Evolutionary conservation across 2,329 filamentous ascomycete genomes (phyloP).

Genomic region (Clarireedia monteithiana): DNA sequence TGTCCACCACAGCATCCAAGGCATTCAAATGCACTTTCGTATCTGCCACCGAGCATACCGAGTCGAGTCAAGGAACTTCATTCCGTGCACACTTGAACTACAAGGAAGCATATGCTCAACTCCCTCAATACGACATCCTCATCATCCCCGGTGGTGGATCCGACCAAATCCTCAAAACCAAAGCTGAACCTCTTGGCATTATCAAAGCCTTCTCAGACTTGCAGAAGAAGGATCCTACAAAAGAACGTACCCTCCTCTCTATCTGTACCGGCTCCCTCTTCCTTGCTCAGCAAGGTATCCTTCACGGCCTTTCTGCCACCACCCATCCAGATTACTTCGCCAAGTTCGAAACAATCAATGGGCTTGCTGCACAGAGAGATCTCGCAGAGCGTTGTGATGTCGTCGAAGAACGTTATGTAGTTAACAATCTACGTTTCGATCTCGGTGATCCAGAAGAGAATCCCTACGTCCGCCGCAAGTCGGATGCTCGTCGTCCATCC

Average conservation of each 20-base stretch:
- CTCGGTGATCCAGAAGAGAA: slow-evolving; percentile 72
- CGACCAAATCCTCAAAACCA: slow-evolving; percentile 56
- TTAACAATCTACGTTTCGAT: slow-evolving; percentile 87
- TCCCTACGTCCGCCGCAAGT: slow-evolving; percentile 72
- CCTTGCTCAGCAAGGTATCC: slow-evolving; percentile 67
- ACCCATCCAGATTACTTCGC: slow-evolving; percentile 77
- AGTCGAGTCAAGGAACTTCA: slow-evolving; percentile 55
- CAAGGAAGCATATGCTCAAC: slow-evolving; percentile 66
- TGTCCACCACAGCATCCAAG: slow-evolving; percentile 19
- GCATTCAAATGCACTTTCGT: slow-evolving; percentile 24
- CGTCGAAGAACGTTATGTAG: slow-evolving; percentile 77
- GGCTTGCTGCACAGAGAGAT: slow-evolving; percentile 61
- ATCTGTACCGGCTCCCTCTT: slow-evolving; percentile 74
- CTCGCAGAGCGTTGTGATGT: slow-evolving; percentile 73
- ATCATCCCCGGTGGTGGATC: slow-evolving; percentile 64
- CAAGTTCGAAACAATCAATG: slow-evolving; percentile 74
- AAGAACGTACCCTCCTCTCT: slow-evolving; percentile 74
- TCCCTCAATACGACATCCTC: slow-evolving; percentile 59
- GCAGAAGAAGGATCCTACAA: slow-evolving; percentile 69
- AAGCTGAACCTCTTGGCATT: slow-evolving; percentile 60
- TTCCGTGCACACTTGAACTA: slow-evolving; percentile 69
- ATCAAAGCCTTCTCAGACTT: slow-evolving; percentile 72
- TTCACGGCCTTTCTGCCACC: slow-evolving; percentile 72
- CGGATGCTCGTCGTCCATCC: slow-evolving; percentile 54
- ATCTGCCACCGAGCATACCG: slow-evolving; percentile 43